phyloP scores from a whole-genome alignment of 345 rosid genomes.

The Citrus inodora region DNA sequence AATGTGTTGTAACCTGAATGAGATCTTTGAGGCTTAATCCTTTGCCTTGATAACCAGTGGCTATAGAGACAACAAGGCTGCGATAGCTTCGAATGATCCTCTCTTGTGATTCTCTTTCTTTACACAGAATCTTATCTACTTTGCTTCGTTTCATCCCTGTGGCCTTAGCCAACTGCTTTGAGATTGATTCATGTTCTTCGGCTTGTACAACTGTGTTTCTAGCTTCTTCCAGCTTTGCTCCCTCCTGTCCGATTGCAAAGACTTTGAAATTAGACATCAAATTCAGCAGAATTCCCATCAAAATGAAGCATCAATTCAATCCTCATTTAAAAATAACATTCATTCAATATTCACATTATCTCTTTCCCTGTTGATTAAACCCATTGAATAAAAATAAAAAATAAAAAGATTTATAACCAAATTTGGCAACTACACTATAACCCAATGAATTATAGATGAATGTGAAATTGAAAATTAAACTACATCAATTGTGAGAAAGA shows the following conservation, averaged over 20 bases:
- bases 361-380: background rate
- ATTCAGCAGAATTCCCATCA: too few species aligned
- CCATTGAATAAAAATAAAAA: background rate
- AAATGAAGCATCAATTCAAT: too few species aligned
- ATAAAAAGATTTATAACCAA: background rate
- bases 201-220: constrained; percentile 29
- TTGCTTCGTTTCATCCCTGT: constrained; percentile 24
- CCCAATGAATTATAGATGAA: background rate
- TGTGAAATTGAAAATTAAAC: background rate
- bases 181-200: constrained; percentile 26
- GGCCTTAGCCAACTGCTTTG: constrained; percentile 26
- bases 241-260: constrained; percentile 11
- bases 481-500: background rate
- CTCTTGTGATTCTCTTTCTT: constrained; percentile 45
- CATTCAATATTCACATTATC: background rate
- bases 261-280: background rate
- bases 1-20: constrained; percentile 36
- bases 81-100: constrained; percentile 41
- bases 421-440: background rate
- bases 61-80: constrained; percentile 50
- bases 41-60: constrained; percentile 47
- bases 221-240: constrained; percentile 41
- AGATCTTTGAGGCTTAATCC: constrained; percentile 53
- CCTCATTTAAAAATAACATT: background rate
- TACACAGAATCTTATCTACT: constrained; percentile 34